Percentiles rank a stretch among this genome's conserved stretches.
Conservation (phyloP, 2,329 filamentous ascomycete genomes). For the Seiridium cupressi region DNA sequence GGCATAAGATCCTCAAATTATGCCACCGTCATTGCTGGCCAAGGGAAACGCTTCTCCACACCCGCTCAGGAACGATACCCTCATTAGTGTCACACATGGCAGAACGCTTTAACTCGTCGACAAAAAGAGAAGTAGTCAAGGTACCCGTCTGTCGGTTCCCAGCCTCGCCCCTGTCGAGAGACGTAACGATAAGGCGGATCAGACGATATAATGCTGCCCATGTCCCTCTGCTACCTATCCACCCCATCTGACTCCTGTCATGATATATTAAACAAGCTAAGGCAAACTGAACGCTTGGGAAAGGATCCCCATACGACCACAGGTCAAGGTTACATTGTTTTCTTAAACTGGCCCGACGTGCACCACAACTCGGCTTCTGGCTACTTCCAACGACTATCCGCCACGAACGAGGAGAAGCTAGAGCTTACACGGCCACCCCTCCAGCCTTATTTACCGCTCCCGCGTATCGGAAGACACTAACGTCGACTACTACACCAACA, state of each 20-base stretch:
- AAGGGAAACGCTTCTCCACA: constrained; percentile 42
- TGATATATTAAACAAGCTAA: constrained; percentile 33
- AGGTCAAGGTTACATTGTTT: constrained; percentile 26
- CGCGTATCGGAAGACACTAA: neutral
- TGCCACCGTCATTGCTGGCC: constrained; percentile 50
- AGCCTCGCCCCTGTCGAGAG: constrained; percentile 29
- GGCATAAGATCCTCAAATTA: constrained; percentile 61
- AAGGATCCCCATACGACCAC: constrained; percentile 27
- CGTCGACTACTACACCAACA: constrained; percentile 23
- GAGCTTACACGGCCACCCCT: neutral
- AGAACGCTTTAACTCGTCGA: constrained; percentile 44
- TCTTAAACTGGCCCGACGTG: constrained; percentile 21
- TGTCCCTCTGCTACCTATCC: constrained; percentile 31
- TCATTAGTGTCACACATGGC: constrained; percentile 42
- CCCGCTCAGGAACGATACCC: constrained; percentile 40
- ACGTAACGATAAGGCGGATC: constrained; percentile 37
- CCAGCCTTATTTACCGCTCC: neutral
- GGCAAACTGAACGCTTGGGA: constrained; percentile 28
- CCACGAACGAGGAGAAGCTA: neutral
- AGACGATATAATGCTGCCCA: constrained; percentile 46
- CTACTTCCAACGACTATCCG: constrained; percentile 11
- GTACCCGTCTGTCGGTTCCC: constrained; percentile 37
- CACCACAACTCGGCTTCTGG: constrained; percentile 24
- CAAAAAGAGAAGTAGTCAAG: constrained; percentile 38
- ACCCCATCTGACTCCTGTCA: constrained; percentile 28